Conservation (phyloP, 2,329 filamentous ascomycete species). For the Beauveria sp. region DNA sequence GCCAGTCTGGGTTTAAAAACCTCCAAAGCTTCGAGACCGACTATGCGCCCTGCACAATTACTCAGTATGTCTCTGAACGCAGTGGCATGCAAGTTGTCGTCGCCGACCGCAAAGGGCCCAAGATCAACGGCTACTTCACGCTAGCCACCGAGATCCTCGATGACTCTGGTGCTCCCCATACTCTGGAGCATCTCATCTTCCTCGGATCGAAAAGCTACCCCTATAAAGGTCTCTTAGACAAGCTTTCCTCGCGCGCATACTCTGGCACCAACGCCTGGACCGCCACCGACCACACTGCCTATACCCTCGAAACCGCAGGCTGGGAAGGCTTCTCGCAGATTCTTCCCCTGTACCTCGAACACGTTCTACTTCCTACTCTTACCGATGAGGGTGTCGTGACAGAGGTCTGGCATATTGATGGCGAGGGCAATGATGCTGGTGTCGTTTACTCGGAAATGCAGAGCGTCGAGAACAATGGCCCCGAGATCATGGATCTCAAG, state of each 20-base stretch:
- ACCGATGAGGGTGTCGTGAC: constrained; percentile 91
- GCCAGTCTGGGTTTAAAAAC: constrained; percentile 63
- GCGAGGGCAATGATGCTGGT: constrained; percentile 86
- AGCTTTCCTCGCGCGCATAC: constrained; percentile 86
- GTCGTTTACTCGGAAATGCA: constrained; percentile 99
- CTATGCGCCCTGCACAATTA: constrained; percentile 81
- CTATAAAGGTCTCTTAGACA: constrained; percentile 93
- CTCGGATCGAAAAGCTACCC: constrained; percentile 90
- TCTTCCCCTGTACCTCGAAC: constrained; percentile 88
- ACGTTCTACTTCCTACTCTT: constrained; percentile 82
- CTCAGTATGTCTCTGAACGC: constrained; percentile 89
- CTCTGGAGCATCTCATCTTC: constrained; percentile 74
- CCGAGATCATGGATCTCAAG: constrained; percentile 80
- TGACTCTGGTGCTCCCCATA: constrained; percentile 87
- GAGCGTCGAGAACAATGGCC: constrained; percentile 76
- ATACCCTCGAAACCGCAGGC: constrained; percentile 88
- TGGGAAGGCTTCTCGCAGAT: constrained; percentile 97
- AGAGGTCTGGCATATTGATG: constrained; percentile 93
- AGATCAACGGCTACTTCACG: constrained; percentile 89
- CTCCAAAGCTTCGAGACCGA: constrained; percentile 81
- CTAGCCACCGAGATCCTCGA: constrained; percentile 96
- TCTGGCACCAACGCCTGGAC: constrained; percentile 97
- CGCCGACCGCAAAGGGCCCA: constrained; percentile 88
- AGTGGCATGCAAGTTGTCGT: constrained; percentile 94
- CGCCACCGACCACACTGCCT: constrained; percentile 90